These are phyloP conservation scores for Oryza rufipogon DNA, from an alignment of 176 grass and related monocot genomes.

Conservation along the genomic window DNA sequence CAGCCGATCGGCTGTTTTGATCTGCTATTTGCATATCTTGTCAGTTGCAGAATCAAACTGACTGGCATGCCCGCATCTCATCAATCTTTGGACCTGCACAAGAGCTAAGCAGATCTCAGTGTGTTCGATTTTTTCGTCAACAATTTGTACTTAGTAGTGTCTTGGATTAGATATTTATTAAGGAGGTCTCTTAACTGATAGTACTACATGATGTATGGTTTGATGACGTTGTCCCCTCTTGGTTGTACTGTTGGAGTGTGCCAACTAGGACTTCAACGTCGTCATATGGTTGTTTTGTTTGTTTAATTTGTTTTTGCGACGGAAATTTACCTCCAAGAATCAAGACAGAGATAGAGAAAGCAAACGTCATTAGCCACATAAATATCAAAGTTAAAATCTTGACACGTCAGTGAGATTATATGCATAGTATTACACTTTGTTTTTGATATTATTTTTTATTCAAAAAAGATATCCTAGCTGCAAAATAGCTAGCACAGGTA, in stretches of 20 bases:
- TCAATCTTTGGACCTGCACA: too few species aligned
- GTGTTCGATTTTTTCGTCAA: too few species aligned
- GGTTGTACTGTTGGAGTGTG: background rate
- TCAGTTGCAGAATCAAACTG: too few species aligned
- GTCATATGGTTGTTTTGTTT: background rate
- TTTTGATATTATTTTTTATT: background rate
- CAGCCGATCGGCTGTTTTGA: too few species aligned
- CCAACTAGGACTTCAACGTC: constrained; percentile 11
- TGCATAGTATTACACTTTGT: background rate
- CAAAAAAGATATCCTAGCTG: background rate
- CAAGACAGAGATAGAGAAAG: background rate
- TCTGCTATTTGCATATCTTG: too few species aligned
- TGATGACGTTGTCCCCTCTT: background rate
- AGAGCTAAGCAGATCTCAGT: too few species aligned
- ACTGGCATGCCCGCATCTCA: too few species aligned
- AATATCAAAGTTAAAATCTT: background rate
- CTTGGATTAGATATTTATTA: background rate
- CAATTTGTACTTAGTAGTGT: too few species aligned
- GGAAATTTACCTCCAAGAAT: background rate
- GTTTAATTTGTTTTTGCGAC: background rate
- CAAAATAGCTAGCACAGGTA: background rate
- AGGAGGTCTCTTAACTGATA: background rate
- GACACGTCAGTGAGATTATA: background rate
- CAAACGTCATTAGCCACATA: background rate
- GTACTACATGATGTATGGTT: too few species aligned